Percentiles rank a stretch among this genome's conserved stretches.
Conservation (phyloP, 148 eudicot species). For the Pharnaceum exiguum region DNA sequence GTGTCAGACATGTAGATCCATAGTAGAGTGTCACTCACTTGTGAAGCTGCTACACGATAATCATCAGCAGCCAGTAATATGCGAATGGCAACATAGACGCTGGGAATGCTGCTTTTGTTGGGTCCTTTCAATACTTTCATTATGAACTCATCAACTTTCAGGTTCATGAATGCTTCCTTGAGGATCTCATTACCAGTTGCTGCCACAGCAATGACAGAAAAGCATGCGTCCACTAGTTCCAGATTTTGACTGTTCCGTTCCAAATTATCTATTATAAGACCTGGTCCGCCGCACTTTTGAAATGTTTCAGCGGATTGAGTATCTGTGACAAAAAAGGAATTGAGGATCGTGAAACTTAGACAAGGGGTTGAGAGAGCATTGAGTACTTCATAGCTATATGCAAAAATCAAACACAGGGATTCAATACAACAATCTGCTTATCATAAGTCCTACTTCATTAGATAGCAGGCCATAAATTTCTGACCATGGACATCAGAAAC, state of each 20-base stretch:
- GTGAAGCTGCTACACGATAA: constrained; percentile 89
- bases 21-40: constrained; percentile 40
- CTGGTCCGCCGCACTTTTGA: constrained; percentile 64
- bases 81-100: constrained; percentile 68
- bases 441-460: too few species aligned
- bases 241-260: constrained; percentile 28
- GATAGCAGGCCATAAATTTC: too few species aligned
- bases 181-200: constrained; percentile 83
- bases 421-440: too few species aligned
- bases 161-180: constrained; percentile 78
- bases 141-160: constrained; percentile 69
- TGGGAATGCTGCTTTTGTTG: constrained; percentile 37
- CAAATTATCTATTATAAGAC: constrained; percentile 46
- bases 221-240: constrained; percentile 51
- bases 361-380: not conserved
- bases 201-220: constrained; percentile 79
- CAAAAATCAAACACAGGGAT: too few species aligned
- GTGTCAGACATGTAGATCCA: not conserved
- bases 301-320: constrained; percentile 62
- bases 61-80: constrained; percentile 83
- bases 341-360: not conserved
- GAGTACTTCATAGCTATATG: not conserved
- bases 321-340: constrained; percentile 35
- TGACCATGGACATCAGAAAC: too few species aligned
- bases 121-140: constrained; percentile 35